These are phyloP conservation scores for Calonectria ilicicola DNA, from an alignment of 2,329 filamentous ascomycete species.

Conservation along the genomic window DNA sequence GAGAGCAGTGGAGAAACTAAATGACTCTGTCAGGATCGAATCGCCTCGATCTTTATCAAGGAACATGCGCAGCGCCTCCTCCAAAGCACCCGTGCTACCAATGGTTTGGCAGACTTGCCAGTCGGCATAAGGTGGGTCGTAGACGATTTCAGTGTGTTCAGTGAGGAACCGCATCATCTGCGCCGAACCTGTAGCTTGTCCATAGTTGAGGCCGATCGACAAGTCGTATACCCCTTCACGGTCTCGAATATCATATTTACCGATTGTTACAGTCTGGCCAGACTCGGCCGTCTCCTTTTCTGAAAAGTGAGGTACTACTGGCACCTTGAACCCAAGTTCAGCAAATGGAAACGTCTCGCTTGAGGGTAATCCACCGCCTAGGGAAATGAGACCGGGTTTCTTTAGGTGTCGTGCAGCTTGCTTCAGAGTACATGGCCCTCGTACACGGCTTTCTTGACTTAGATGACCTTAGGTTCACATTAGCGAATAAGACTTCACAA, in stretches of 20 bases:
- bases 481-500: conserved; percentile 8
- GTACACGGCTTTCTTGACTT: conserved; percentile 70
- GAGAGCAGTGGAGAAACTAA: conserved; percentile 83
- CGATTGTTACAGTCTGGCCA: conserved; percentile 73
- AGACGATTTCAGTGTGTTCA: conserved; percentile 94
- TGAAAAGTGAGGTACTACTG: conserved; percentile 75
- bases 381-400: conserved; percentile 86
- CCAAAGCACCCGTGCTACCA: conserved; percentile 87
- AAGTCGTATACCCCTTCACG: conserved; percentile 74
- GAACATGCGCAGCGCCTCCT: conserved; percentile 87
- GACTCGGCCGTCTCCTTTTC: conserved; percentile 73
- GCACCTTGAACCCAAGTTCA: conserved; percentile 79
- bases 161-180: conserved; percentile 92
- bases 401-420: conserved; percentile 82
- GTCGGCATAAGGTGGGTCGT: conserved; percentile 87
- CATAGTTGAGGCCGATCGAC: conserved; percentile 92
- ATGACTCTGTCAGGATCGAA: conserved; percentile 87
- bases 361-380: conserved; percentile 91
- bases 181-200: conserved; percentile 85
- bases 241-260: conserved; percentile 85
- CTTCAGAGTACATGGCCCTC: conserved; percentile 81
- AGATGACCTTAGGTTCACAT: conserved; percentile 61
- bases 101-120: conserved; percentile 88
- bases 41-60: conserved; percentile 77
- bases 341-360: conserved; percentile 94